A percentile compares a stretch with the other conserved stretches of the same genome.
These are phyloP conservation scores for Colletotrichum truncatum DNA, from an alignment of 2,329 filamentous ascomycete species.

Conservation along the genomic window DNA sequence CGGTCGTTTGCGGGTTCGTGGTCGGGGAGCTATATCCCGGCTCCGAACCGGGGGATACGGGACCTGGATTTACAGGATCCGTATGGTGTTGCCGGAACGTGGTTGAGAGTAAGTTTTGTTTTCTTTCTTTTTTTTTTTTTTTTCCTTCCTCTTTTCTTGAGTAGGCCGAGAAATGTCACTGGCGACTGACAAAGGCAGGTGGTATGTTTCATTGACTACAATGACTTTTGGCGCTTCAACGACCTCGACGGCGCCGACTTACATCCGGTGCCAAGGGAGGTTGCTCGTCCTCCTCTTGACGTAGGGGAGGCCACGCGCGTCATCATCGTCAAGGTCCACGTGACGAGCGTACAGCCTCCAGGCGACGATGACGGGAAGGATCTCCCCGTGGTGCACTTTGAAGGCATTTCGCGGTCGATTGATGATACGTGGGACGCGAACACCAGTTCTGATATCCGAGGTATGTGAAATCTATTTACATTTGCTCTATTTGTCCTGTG, in stretches of 20 bases:
- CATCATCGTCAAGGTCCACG: slow-evolving; percentile 73
- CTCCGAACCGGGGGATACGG: slow-evolving; percentile 43
- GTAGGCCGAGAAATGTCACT: too few relatives aligned
- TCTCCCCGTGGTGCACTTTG: slow-evolving; percentile 74
- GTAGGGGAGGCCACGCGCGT: slow-evolving; percentile 75
- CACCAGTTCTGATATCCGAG: slow-evolving; percentile 72
- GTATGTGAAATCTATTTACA: slow-evolving; percentile 48
- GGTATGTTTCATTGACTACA: slow-evolving; percentile 70
- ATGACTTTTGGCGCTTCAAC: slow-evolving; percentile 78
- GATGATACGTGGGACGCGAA: slow-evolving; percentile 75
- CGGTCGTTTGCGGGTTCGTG: slow-evolving; percentile 65
- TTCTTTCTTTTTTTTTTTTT: too few relatives aligned
- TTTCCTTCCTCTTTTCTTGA: too few relatives aligned
- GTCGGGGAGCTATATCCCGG: slow-evolving; percentile 56
- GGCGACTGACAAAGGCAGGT: slow-evolving; percentile 37
- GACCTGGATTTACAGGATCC: slow-evolving; percentile 69
- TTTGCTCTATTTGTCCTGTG: slow-evolving; percentile 1
- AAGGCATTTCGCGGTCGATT: slow-evolving; percentile 68
- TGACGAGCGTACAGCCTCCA: slow-evolving; percentile 68
- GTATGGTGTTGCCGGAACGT: slow-evolving; percentile 76
- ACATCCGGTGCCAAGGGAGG: slow-evolving; percentile 49
- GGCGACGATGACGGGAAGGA: slow-evolving; percentile 64
- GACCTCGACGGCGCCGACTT: slow-evolving; percentile 63
- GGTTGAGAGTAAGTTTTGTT: slow-evolving; percentile 68
- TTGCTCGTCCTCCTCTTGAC: slow-evolving; percentile 59